phyloP scores from a whole-genome alignment of 2,329 filamentous ascomycete genomes.

The Microdochium paspali region DNA sequence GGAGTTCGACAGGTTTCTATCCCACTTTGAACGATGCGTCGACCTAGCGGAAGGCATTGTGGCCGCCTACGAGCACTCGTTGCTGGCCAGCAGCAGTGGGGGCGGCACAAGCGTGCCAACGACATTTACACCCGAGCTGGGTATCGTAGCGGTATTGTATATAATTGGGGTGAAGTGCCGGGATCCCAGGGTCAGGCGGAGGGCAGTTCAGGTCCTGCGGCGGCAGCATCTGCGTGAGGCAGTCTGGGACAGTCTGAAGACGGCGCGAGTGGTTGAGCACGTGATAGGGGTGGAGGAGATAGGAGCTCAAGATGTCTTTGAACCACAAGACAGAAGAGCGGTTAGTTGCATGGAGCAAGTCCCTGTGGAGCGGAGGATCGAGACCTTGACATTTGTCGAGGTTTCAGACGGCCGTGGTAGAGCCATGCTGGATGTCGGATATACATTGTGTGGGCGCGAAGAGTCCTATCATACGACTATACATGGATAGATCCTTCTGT shows the following conservation, averaged over 20 bases:
- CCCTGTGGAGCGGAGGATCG: no score
- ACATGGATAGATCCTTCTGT: no score
- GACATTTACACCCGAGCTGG: slow-evolving; percentile 23
- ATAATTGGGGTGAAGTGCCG: slow-evolving; percentile 25
- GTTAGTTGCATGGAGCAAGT: no score
- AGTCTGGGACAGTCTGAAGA: slow-evolving; percentile 21
- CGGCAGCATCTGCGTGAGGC: slow-evolving; percentile 18
- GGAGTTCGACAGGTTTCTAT: slow-evolving; percentile 18
- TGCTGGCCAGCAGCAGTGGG: no score
- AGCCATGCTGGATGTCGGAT: no score
- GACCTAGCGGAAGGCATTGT: slow-evolving; percentile 12
- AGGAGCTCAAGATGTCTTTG: not conserved
- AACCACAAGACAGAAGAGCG: no score
- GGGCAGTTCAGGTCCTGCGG: slow-evolving; percentile 16
- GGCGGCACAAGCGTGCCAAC: slow-evolving; percentile 10
- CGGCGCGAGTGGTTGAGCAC: slow-evolving; percentile 19
- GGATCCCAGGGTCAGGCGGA: slow-evolving; percentile 19
- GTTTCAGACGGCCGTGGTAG: no score
- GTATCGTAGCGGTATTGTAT: slow-evolving; percentile 21
- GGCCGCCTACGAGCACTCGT: slow-evolving; percentile 1
- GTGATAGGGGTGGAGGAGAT: slow-evolving; percentile 25
- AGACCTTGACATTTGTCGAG: no score
- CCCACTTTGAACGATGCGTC: slow-evolving; percentile 17
- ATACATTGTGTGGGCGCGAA: no score
- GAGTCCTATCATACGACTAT: no score